Base-by-base conservation (phyloP, 208 protist species). In the Novymonas esmeraldas region DNA sequence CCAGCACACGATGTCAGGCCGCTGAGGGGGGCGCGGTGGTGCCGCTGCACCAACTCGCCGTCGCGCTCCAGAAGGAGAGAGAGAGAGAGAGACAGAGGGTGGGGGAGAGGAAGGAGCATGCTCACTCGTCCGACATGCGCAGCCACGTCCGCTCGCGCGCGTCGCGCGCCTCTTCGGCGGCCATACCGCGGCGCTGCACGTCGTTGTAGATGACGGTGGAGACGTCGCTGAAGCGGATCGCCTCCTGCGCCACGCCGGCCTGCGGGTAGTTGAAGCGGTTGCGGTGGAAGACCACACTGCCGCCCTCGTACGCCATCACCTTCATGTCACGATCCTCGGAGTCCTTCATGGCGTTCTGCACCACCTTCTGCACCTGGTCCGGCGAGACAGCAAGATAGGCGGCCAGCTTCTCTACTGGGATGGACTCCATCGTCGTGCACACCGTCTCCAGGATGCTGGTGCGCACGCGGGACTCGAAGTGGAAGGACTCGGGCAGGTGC, bases 371-470 rank as follows among this genome's bases (percentile, higher is more conserved):
- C 31, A 92, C 61, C 54, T 93, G 72, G 20, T 81, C 79, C 7
- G 50, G 51, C 26, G 79, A 64, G 11, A 92, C 73, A 22, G 81
- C 78, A 6, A 95, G 71, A 71, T 92, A 92, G 9, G 56, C 49
- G 39, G 84, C 83, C 52, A 95, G 57, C 34, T 76, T 64, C 49
- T 70, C 65, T 14, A 59, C 61, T 3, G 70, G 72, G 52, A 95
- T 85, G 39, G 65, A 59, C 65, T 90, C 85, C 49, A 93, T 72
- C 16, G 87, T 94, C 64, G 70, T 78, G 70, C 67, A 69, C 62
- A 95, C 78, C 26, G 81, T 82, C 56, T 89, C 84, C 51, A 93
- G 60, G 49, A 95, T 94, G 78, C 79, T 87, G 31, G 81, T 84
- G 55, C 87, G 87, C 60, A 93, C 81, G 33, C 80, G 78, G 24